Conservation (phyloP, 164 flowering plant genomes). For the Dillenia suffruticosa region DNA sequence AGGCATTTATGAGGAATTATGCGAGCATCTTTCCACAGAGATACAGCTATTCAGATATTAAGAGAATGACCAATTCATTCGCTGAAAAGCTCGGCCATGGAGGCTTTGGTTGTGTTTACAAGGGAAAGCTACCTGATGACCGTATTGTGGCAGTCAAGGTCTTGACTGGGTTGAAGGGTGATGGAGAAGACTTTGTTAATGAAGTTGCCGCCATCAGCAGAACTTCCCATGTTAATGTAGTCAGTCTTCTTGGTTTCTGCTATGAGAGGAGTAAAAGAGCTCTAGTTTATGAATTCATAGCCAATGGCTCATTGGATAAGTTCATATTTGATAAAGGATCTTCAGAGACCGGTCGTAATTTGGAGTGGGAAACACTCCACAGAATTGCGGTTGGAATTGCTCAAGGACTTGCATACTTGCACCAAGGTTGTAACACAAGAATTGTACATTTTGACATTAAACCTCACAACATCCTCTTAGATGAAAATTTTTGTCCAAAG, state of each 20-base stretch:
- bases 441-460: too few species aligned
- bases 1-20: too few species aligned
- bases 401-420: too few species aligned
- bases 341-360: background rate
- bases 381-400: too few species aligned
- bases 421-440: too few species aligned
- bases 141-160: slow-evolving; percentile 1
- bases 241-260: background rate
- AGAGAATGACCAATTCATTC: too few species aligned
- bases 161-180: background rate
- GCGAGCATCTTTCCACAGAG: too few species aligned
- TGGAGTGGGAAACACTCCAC: slow-evolving; percentile 3
- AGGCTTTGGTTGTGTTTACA: too few species aligned
- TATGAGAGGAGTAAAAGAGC: background rate
- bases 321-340: background rate
- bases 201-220: slow-evolving; percentile 1
- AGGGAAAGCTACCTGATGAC: slow-evolving; percentile 1
- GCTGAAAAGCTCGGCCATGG: too few species aligned
- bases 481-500: slow-evolving; percentile 21
- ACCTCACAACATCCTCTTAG: slow-evolving; percentile 3
- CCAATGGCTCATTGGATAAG: background rate
- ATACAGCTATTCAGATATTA: too few species aligned
- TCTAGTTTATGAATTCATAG: background rate
- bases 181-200: background rate
- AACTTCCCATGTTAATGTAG: background rate